Percentiles rank a stretch among this genome's conserved stretches.
phyloP scores from a whole-genome alignment of 768 basidiomycete genomes.

The Tulasnella sp. region DNA sequence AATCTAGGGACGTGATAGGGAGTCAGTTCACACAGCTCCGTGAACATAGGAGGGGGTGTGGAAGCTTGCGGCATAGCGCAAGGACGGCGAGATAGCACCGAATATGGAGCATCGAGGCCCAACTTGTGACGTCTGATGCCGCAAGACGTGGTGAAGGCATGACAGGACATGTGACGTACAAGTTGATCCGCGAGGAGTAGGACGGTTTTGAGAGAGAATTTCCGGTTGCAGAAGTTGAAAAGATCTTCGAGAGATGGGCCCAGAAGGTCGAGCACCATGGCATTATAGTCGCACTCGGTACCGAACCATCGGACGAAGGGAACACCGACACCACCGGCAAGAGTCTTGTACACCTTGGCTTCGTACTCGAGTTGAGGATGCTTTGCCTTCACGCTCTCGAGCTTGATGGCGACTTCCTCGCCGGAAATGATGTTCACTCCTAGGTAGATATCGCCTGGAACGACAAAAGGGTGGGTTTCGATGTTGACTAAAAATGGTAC shows the following conservation, averaged over 20 bases:
- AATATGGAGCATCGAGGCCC: constrained; percentile 17
- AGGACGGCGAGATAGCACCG: constrained; percentile 12
- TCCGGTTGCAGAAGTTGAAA: constrained; percentile 80
- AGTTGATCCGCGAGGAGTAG: constrained; percentile 89
- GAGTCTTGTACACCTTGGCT: constrained; percentile 67
- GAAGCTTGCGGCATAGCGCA: constrained; percentile 17
- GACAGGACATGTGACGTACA: constrained; percentile 36
- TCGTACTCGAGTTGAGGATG: constrained; percentile 99
- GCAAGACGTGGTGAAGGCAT: constrained; percentile 16
- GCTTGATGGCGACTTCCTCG: constrained; percentile 99
- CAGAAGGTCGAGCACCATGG: constrained; percentile 96
- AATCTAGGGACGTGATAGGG: constrained; percentile 39
- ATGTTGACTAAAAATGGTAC: background rate
- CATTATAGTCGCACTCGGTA: constrained; percentile 93
- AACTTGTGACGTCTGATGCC: background rate
- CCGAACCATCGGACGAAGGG: constrained; percentile 83
- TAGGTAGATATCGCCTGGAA: constrained; percentile 90
- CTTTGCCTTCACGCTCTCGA: constrained; percentile 99
- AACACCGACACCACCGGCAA: constrained; percentile 96
- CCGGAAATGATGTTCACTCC: constrained; percentile 99
- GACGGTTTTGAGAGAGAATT: constrained; percentile 90
- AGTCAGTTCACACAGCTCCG: background rate
- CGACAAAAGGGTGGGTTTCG: background rate
- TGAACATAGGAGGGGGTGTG: background rate
- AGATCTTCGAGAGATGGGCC: constrained; percentile 74